Evolutionary conservation across 495 filamentous ascomycete species (phyloP), one percentile per base, ranked within the genome.

Genomic region (Penicillium argentinense): DNA sequence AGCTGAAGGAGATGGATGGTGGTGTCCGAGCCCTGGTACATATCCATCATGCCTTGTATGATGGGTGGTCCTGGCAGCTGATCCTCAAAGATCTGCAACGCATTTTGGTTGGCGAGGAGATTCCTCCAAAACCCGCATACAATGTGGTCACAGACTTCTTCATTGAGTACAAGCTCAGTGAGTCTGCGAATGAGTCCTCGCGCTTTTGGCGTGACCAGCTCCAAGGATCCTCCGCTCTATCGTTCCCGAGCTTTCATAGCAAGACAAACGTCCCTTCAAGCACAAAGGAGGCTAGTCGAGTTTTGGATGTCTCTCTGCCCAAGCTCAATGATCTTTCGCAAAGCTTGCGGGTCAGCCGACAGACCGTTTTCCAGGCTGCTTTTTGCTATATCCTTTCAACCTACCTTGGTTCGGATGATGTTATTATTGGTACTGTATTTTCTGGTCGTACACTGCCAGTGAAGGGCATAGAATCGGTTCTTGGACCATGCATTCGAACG

Each of bases 51-150:
- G 80, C 85, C 0, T 58, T 91, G 0, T 93, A 93, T 53, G 89
- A 95, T 56, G 89, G 87, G 5, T 95, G 89, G 89, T 88, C 86
- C 4, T 75, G 87, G 56, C 88, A 92, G 42, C 63, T 89, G 24
- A 61, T 93, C 0, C 56, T 89, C 16, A 66, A 72, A 3, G 87
- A 92, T 55, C 70, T 95, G 2, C 59, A 72, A 44, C 43, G 29
- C 6, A 58, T 67, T 23, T 64, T 79, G 40, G 39, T 41, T 3
- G 40, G 43, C 24, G 41, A 56, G 6, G 41, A 45, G 6, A 36
- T 57, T 16, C 22, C 48, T 9, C 29, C 51, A 7, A 23, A 51
- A 46, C 5, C 53, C 81, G 3, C 58, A 73, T 40, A 51, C 30
- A 19, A 41, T 14, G 18, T 57, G 5, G 52, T 66, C 14, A 52